Percentiles rank a stretch among this genome's conserved stretches.
phyloP scores from a whole-genome alignment of 192 early-diverging fungal genomes.

The Dissophora globulifera region DNA sequence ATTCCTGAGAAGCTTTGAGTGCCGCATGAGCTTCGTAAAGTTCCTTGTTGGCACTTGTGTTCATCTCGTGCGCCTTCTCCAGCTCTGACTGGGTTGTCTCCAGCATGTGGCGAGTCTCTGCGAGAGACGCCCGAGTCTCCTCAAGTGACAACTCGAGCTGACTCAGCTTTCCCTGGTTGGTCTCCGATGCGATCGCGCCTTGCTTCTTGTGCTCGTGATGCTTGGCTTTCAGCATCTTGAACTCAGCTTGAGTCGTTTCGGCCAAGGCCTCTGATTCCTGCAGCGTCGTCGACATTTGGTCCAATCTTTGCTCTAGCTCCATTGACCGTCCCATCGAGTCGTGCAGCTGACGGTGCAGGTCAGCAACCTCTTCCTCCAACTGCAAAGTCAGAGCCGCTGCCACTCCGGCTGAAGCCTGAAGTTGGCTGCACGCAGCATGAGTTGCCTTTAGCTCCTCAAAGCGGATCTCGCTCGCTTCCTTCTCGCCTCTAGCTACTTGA shows the following conservation, averaged over 20 bases:
- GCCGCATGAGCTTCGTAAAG: conserved; percentile 26
- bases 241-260: conserved; percentile 15
- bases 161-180: conserved; percentile 8
- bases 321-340: conserved; percentile 42
- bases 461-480: not conserved
- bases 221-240: conserved; percentile 38
- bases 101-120: conserved; percentile 16
- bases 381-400: conserved; percentile 10
- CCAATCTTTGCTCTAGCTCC: conserved; percentile 47
- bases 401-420: not conserved
- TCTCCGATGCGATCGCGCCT: conserved; percentile 5
- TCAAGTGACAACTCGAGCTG: conserved; percentile 8
- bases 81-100: conserved; percentile 29
- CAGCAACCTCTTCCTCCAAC: conserved; percentile 31
- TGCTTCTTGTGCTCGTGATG: conserved; percentile 55
- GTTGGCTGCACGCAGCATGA: conserved; percentile 9
- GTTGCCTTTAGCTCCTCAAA: conserved; percentile 17
- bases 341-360: conserved; percentile 39
- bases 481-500: conserved; percentile 18
- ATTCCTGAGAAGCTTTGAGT: conserved; percentile 9
- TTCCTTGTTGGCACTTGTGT: conserved; percentile 17
- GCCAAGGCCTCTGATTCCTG: conserved; percentile 22
- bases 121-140: conserved; percentile 29
- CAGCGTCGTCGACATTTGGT: conserved; percentile 13
- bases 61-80: conserved; percentile 25